Evolutionary conservation across 164 flowering plant species (phyloP), one percentile per base, ranked within the genome.

Genomic region (Magnolia kwangsiensis): DNA sequence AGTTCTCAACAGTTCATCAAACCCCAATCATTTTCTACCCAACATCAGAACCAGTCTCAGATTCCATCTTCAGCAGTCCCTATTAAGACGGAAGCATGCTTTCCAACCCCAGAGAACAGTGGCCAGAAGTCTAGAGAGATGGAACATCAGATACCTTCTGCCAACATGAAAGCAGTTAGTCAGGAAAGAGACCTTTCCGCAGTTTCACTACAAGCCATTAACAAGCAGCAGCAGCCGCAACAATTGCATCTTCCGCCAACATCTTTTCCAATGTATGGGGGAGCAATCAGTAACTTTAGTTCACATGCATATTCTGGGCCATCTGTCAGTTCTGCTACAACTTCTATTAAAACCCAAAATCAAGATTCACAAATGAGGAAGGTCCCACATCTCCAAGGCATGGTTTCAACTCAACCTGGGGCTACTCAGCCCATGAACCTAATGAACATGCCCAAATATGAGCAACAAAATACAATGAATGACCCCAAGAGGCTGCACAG

Each of bases 291-390:
- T 71, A 88, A 75, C 77, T 86, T 81, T 82, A 83, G 82, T 76
- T 76, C 87, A 58, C 80, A 74, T 72, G 63, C 75, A 37, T 90
- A 76, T 82, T 71, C 94, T 69, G 88, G 87, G 37, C 71, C 90
- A 74, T 82, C 85, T 81, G 82, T 81, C 72, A 84, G 74, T 83
- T 31, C 82, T 69, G 73, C 87, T 13, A 72, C 87, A 67, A 67
- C 85, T 72, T 74, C 93, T 76, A 67, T 84, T 49, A 91, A 83
- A 79, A 79, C 89, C 14, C 91, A 85, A 68, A 70, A 84, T 77
- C 92, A 88, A 81, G 94, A 91, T 81, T 75, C 87, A 63, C 92
- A 88, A 74, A 74, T 86, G 76, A 87, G 93, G 80, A 93, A 85
- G 79, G 80, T 81, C 69, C 72, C 91, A 51, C 84, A 81, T 78